Base-by-base conservation (phyloP, 306 rosid genomes). In the Corylus americana region DNA sequence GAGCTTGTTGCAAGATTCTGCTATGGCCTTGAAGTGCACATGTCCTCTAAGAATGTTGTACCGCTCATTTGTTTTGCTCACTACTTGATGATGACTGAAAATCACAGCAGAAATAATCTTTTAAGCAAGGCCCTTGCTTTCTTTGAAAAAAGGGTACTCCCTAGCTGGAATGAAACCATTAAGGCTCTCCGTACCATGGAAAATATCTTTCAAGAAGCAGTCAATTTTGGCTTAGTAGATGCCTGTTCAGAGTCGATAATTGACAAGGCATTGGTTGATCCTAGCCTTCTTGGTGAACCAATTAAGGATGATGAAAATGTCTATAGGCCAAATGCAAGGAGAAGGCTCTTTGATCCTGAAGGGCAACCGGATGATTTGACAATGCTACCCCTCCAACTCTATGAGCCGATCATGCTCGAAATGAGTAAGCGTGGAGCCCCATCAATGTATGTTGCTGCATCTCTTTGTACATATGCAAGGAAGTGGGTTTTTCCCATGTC, bases 1-100 rank as follows among this genome's bases (percentile, higher is more conserved):
- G 88, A 83, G 76, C 84, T 84, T 59, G 85, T 86, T 9, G 80
- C 78, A 17, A 84, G 82, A 74, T 90, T 88, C 84, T 90, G 87
- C 76, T 54, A 78, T 54, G 94, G 94, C 17, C 63, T 7, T 42
- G 81, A 83, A 4, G 20, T 81, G 5, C 61, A 77, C 4, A 54
- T 90, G 39, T 70, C 92, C 10, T 55, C 81, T 9, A 89, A 88
- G 42, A 90, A 90, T 25, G 86, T 75, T 20, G 75, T 90, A 0
- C 86, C 90, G 7, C 79, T 88, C 17, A 71, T 76, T 66, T 84
- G 88, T 48, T 76, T 83, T 8, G 90, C 92, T 67, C 71, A 70
- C 55, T 59, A 82, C 49, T 67, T 85, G 73, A 89, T 78, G 44
- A 90, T 86, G 94, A 78, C 82, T 16, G 94, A 88, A 70, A 59